Evolutionary conservation across 352 stramenopile genomes (phyloP).

Genomic region (Aphanomyces stellatus): DNA sequence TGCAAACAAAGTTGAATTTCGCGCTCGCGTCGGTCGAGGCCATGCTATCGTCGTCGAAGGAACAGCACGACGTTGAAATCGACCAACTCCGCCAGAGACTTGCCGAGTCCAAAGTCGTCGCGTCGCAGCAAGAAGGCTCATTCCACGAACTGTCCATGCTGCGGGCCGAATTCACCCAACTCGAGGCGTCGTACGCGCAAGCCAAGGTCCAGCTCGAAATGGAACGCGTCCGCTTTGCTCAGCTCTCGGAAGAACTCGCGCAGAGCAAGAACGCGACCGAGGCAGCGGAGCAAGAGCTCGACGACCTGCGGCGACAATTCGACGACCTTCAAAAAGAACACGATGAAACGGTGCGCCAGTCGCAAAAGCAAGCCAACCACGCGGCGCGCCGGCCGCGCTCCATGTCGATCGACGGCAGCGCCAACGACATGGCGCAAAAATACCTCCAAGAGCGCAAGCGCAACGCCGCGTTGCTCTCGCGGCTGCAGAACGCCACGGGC

Average conservation of each 20-base stretch:
- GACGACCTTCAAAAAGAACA: slow-evolving; percentile 7
- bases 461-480: slow-evolving; percentile 69
- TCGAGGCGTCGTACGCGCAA: slow-evolving; percentile 41
- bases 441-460: slow-evolving; percentile 77
- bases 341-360: slow-evolving; percentile 20
- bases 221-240: slow-evolving; percentile 31
- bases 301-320: slow-evolving; percentile 7
- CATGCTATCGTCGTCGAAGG: slow-evolving; percentile 13
- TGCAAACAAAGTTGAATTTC: not conserved
- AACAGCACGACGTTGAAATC: slow-evolving; percentile 2
- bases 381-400: not conserved
- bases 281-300: slow-evolving; percentile 1
- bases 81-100: not conserved
- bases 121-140: slow-evolving; percentile 1
- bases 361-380: not conserved
- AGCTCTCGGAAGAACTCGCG: slow-evolving; percentile 41
- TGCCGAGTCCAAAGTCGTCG: not conserved
- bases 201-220: slow-evolving; percentile 34
- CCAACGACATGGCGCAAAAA: slow-evolving; percentile 75
- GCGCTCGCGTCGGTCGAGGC: slow-evolving; percentile 14
- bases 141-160: slow-evolving; percentile 33
- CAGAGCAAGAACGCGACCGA: slow-evolving; percentile 10
- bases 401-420: not conserved
- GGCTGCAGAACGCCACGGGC: slow-evolving; percentile 80
- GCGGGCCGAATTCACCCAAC: slow-evolving; percentile 40